phyloP scores from a whole-genome alignment of 2,329 filamentous ascomycete genomes.

The Purpureocillium takamizusanense region DNA sequence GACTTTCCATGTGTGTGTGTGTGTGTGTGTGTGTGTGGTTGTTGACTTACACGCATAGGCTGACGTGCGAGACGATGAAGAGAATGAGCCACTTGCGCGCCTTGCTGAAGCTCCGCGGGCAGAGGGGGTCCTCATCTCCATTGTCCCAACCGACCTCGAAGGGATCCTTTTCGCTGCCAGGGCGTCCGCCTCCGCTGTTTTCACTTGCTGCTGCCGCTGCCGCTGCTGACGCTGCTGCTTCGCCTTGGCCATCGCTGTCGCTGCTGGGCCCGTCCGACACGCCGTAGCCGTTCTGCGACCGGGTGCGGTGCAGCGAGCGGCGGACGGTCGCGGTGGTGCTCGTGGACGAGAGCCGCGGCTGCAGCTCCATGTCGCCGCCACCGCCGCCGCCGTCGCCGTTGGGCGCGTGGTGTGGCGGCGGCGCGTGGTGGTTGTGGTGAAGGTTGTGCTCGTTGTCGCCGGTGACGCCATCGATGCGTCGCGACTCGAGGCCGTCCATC shows the following conservation, averaged over 20 bases:
- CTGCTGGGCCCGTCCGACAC: constrained; percentile 21
- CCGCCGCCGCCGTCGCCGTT: too few relatives aligned
- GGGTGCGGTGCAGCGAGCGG: constrained; percentile 4
- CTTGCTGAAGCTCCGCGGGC: constrained; percentile 59
- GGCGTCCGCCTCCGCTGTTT: too few relatives aligned
- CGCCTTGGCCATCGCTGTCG: constrained; percentile 3
- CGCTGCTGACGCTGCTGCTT: too few relatives aligned
- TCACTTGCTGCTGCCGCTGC: too few relatives aligned
- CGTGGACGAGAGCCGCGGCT: too few relatives aligned
- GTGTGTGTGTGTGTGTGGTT: too few relatives aligned
- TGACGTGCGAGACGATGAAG: constrained; percentile 61
- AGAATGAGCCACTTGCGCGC: constrained; percentile 74
- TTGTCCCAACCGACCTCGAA: constrained; percentile 71
- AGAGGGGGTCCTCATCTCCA: constrained; percentile 60
- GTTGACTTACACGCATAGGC: constrained; percentile 72
- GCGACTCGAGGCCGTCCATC: too few relatives aligned
- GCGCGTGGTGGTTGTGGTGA: too few relatives aligned
- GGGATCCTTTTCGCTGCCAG: constrained; percentile 26
- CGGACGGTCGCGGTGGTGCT: neutral
- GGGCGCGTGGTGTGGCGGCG: neutral
- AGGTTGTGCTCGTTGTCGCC: too few relatives aligned
- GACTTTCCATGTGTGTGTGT: too few relatives aligned
- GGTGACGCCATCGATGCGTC: too few relatives aligned
- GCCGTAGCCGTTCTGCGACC: constrained; percentile 37
- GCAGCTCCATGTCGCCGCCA: too few relatives aligned